Base-by-base conservation (phyloP, 2,329 filamentous ascomycete species). In the Alternaria arborescens region DNA sequence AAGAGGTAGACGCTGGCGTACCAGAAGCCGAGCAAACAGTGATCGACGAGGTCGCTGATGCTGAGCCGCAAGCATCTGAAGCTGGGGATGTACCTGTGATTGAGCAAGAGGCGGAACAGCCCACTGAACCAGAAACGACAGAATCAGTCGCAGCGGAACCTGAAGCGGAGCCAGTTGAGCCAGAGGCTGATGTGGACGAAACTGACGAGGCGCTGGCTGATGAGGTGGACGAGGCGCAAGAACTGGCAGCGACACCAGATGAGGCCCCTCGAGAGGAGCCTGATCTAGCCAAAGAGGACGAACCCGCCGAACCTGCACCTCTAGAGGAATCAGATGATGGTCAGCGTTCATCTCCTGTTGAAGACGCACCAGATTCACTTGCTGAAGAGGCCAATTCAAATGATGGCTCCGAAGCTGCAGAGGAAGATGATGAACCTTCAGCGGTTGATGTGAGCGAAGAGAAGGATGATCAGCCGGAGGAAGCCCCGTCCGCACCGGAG, bases 101-200 rank as follows among this genome's bases (percentile, higher is more conserved):
- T 41, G 53, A n/a, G 22, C 16, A n/a, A 48, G 58, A 52, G 11
- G 12, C 7, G n/a, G 47, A 55, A 38, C 20, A 51, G 16, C 5
- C 54, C 24, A 52, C 54, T 14, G 64, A 65, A 43, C 22, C 46
- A 18, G 48, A 53, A 6, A 24, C 32, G 18, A 14, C 62, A 16
- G 57, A 11, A 34, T 30, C 42, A 34, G 32, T 48, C 14, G 24
- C 24, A 30, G n/a, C 36, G 8, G 53, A 62, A 36, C 20, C 14
- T 16, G 32, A 61, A 34, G 60, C 56, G 12, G 24, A 43, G 5
- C 12, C 32, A 24, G 14, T 26, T 5, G 50, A 59, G 41, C 41
- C 47, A 34, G 34, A 42, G 6, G 41, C 22, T 34, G 46, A 14
- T 5, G 34, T 8, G 18, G 26, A 48, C 26, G 20, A 52, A 2